Conservation (phyloP, 371 early-diverging fungal genomes). For the Mortierella sp. region DNA sequence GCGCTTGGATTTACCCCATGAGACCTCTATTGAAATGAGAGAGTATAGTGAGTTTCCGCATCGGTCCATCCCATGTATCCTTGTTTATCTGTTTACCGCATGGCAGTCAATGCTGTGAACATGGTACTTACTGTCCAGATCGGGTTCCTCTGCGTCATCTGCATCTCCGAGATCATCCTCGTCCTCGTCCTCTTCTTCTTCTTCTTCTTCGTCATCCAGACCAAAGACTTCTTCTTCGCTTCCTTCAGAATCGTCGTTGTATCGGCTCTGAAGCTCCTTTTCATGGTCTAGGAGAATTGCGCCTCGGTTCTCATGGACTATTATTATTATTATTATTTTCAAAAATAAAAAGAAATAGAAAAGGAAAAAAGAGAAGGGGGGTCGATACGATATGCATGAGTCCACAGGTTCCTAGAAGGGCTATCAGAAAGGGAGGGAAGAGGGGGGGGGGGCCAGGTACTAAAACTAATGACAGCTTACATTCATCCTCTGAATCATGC, state of each 20-base stretch:
- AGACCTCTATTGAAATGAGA: slow-evolving; percentile 22
- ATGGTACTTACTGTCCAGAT: slow-evolving; percentile 55
- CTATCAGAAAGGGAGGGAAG: slow-evolving; percentile 1
- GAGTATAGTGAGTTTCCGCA: neutral
- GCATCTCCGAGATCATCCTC: slow-evolving; percentile 31
- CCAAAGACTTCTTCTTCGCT: slow-evolving; percentile 75
- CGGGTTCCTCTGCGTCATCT: slow-evolving; percentile 55
- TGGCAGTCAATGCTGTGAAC: neutral
- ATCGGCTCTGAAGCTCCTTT: slow-evolving; percentile 53
- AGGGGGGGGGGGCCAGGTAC: too few relatives aligned
- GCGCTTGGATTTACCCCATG: slow-evolving; percentile 79
- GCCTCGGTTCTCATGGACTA: slow-evolving; percentile 67
- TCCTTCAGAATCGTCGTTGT: slow-evolving; percentile 50
- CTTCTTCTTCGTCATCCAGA: slow-evolving; percentile 63
- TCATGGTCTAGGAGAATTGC: slow-evolving; percentile 68
- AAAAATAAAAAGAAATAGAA: neutral
- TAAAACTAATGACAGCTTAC: slow-evolving; percentile 53
- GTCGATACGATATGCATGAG: neutral
- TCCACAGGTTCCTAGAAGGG: neutral
- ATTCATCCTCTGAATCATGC: slow-evolving; percentile 85
- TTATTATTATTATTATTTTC: slow-evolving; percentile 4
- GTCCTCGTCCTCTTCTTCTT: slow-evolving; percentile 55
- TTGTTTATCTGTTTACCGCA: too few relatives aligned
- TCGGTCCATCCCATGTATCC: neutral
- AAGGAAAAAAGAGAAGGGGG: neutral